Conservation (phyloP, 1,284 basidiomycete genomes). For the Fistulinella staudtii region DNA sequence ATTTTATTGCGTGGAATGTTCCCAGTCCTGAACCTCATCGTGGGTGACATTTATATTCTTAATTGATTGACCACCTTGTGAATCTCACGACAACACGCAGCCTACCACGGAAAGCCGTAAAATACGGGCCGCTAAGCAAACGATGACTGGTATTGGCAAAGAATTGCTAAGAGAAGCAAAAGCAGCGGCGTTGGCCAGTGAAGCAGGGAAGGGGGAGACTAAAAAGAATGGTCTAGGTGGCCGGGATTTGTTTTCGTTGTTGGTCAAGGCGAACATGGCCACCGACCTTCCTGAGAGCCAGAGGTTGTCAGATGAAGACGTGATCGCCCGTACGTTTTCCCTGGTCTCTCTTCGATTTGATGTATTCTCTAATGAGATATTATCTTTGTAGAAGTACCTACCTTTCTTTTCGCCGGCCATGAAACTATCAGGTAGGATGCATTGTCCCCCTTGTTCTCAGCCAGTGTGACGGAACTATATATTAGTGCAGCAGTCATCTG, state of each 20-base stretch:
- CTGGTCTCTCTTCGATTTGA: not conserved
- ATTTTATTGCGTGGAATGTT: conserved; percentile 36
- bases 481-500: conserved; percentile 51
- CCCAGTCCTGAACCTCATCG: conserved; percentile 42
- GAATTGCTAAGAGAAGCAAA: conserved; percentile 46
- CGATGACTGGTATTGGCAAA: conserved; percentile 38
- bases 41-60: conserved; percentile 22
- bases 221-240: conserved; percentile 33
- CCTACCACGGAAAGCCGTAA: not conserved
- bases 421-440: conserved; percentile 65
- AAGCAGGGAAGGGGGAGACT: conserved; percentile 9
- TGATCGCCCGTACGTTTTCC: conserved; percentile 59
- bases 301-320: conserved; percentile 67
- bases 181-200: conserved; percentile 27
- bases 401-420: conserved; percentile 59
- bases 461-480: not conserved
- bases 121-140: conserved; percentile 13
- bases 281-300: conserved; percentile 53
- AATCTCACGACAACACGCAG: too few relatives aligned
- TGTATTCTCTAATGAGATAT: not conserved
- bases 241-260: conserved; percentile 50
- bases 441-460: too few relatives aligned
- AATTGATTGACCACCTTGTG: not conserved
- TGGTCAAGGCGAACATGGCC: conserved; percentile 66
- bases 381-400: conserved; percentile 35